Evolutionary conservation across 2,329 filamentous ascomycete genomes (phyloP), one percentile per base, ranked within the genome.

Genomic region (Cercospora berteroae): DNA sequence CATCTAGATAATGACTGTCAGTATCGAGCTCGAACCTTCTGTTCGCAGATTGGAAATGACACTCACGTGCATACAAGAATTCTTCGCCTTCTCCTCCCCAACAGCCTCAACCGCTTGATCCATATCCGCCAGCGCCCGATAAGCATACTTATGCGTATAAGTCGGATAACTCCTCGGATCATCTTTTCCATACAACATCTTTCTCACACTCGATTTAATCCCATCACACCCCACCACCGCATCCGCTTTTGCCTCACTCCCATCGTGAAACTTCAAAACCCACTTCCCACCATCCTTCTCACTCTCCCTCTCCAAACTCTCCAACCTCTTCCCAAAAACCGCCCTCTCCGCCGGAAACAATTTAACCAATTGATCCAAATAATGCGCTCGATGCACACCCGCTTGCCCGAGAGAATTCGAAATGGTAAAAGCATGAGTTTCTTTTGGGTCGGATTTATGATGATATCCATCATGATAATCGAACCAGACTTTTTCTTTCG

Each of bases 61-160:
- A 69, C 72, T 69, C 48, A 72, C 69, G 63, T 74, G 73, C 73
- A 76, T 76, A 57, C 70, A 72, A 3, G 71, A 66, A 56, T 75
- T 76, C 61, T 65, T 61, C 6, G 74, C 74, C 60, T 72, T 73
- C 52, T 73, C 69, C 50, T 74, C 73, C 16, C 75, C 75, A 4
- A 77, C 68, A 4, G 72, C 71, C 27, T 67, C 67, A 23, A 74
- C 66, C 7, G 75, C 75, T 29, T 74, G 65, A 5, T 69, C 70
- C 82, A 90, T 89, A 0, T 87, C 85, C 1, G 89, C 80, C 3
- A 90, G 75, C 0, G 85, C 85, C 4, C 89, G 82, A 76, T 88
- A 90, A 36, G 86, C 88, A 76, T 86, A 86, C 68, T 88, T 87
- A 44, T 85, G 80, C 0, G 84, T 84, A 73, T 87, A 90, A 0